Evolutionary conservation across 805 yeast genomes (phyloP).

Genomic region (Metschnikowia picachoensis): DNA sequence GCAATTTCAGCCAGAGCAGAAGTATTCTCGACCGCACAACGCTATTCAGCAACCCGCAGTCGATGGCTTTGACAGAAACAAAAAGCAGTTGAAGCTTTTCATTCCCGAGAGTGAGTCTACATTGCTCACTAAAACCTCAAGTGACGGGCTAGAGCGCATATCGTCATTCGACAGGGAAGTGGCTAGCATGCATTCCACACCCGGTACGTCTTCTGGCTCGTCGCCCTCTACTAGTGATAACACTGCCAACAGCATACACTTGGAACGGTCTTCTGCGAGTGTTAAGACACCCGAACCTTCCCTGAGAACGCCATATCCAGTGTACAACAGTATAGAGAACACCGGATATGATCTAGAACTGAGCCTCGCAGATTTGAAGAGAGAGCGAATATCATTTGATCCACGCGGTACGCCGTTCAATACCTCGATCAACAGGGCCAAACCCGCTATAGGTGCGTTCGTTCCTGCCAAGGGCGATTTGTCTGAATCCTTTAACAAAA

Average conservation of each 20-base stretch:
- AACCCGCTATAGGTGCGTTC: neutral
- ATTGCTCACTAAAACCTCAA: slow-evolving; percentile 3
- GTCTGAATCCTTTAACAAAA: slow-evolving; percentile 3
- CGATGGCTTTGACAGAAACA: slow-evolving; percentile 8
- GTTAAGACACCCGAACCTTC: slow-evolving; percentile 12
- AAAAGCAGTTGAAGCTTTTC: slow-evolving; percentile 13
- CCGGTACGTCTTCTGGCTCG: slow-evolving; percentile 11
- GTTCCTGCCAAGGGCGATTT: slow-evolving; percentile 11
- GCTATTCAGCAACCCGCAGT: neutral
- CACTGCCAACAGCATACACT: too few relatives aligned
- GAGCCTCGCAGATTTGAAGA: slow-evolving; percentile 27
- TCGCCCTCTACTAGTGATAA: neutral
- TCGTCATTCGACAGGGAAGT: slow-evolving; percentile 2
- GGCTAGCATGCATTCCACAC: slow-evolving; percentile 2
- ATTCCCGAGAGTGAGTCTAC: slow-evolving; percentile 11
- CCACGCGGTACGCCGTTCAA: slow-evolving; percentile 11
- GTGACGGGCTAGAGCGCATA: neutral
- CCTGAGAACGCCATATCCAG: slow-evolving; percentile 12
- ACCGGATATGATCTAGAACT: slow-evolving; percentile 17
- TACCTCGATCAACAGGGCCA: neutral
- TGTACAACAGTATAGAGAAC: neutral
- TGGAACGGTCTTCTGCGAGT: slow-evolving; percentile 6
- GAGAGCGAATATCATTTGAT: slow-evolving; percentile 20
- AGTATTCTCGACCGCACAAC: slow-evolving; percentile 1
- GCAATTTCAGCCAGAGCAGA: slow-evolving; percentile 5